These are phyloP conservation scores for Pulveroboletus sp. DNA, from an alignment of 768 basidiomycete species.

Conservation along the genomic window DNA sequence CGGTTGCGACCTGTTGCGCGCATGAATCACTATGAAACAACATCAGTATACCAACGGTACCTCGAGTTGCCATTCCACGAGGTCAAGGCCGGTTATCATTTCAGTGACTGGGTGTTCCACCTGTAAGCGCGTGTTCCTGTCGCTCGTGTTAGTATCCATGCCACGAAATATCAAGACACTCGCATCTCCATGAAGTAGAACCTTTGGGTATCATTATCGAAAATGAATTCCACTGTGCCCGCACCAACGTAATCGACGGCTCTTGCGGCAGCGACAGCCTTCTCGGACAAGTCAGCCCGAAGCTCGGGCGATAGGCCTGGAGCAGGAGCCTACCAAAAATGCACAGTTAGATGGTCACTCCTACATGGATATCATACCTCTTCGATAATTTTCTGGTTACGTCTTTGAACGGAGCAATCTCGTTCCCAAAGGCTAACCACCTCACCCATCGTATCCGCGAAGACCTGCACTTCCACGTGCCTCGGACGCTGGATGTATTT, in stretches of 20 bases:
- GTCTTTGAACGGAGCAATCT: conserved; percentile 86
- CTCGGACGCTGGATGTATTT: conserved; percentile 83
- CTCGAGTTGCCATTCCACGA: conserved; percentile 94
- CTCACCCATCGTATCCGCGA: conserved; percentile 76
- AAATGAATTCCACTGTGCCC: conserved; percentile 95
- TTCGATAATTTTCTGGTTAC: conserved; percentile 95
- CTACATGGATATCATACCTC: conserved; percentile 46
- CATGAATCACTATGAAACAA: neutral
- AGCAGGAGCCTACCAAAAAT: conserved; percentile 67
- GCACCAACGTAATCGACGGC: conserved; percentile 91
- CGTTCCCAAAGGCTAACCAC: conserved; percentile 95
- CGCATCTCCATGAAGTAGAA: conserved; percentile 98
- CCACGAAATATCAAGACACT: conserved; percentile 18
- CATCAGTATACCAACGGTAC: conserved; percentile 31
- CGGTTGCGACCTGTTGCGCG: conserved; percentile 66
- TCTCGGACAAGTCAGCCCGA: conserved; percentile 74
- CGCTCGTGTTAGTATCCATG: neutral
- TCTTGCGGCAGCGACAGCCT: conserved; percentile 88
- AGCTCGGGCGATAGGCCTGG: conserved; percentile 80
- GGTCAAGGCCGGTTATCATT: conserved; percentile 90
- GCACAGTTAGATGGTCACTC: neutral
- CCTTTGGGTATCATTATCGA: conserved; percentile 81
- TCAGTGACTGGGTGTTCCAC: conserved; percentile 93
- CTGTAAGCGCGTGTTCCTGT: conserved; percentile 80
- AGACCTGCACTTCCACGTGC: conserved; percentile 94